Evolutionary conservation across 2,329 filamentous ascomycete genomes (phyloP), one percentile per base, ranked within the genome.

Genomic region (Dactylonectria estremocensis): DNA sequence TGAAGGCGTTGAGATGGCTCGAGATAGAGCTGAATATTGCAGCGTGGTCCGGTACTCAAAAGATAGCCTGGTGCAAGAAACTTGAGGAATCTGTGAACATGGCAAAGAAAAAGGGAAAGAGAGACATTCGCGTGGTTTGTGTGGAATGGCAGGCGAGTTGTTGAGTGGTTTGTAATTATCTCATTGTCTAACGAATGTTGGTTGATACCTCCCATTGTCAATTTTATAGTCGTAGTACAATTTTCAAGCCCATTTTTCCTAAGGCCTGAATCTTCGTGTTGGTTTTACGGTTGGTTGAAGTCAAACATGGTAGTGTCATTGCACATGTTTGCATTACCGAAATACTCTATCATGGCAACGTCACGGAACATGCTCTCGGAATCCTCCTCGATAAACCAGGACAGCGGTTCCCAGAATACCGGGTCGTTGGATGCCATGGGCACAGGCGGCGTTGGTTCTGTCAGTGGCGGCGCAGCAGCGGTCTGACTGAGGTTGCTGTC

Each of bases 301-400:
- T 28, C 24, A 28, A 28, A 28, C 24, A 28, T 28, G 24, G 24
- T 4, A 28, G 24, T 28, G 24, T 28, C 24, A 7, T 28, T 28
- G 7, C 24, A 28, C 24, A 2, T 28, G 4, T 4, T 28, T 28
- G 24, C 7, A 7, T 7, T 28, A 28, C 22, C 24, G 13, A 49
- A 54, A 40, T 54, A 33, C n/a, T 54, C 52, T 31, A 54, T 54
- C 18, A 54, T 54, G 6, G 52, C 24, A 16, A 22, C 52, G 11
- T 54, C 52, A 16, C 20, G 33, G 13, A 54, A 54, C 18, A 54
- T 40, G 11, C 33, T 54, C 31, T 54, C 31, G 10, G 52, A 40
- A 37, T 54, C 52, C 22, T 40, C 52, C 13, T 54, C 52, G 20
- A 54, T 54, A 3, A 33, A 54, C 52, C 52, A 54, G n/a, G 52